A percentile compares a stretch with the other conserved stretches of the same genome.
phyloP scores from a whole-genome alignment of 169 alveolate species.

The Eimeria falciformis region DNA sequence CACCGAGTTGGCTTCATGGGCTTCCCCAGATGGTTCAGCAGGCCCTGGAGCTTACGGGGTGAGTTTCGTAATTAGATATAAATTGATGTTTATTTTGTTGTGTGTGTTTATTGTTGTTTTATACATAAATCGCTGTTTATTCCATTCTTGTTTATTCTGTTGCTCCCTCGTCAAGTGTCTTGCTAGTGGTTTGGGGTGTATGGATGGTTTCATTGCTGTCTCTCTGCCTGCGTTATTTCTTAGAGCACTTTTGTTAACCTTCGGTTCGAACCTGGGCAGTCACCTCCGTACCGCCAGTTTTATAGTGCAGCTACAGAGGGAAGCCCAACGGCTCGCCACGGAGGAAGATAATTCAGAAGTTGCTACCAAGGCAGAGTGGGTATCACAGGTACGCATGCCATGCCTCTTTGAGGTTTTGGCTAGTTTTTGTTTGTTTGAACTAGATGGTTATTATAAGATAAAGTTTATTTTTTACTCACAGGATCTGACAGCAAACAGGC shows the following conservation, averaged over 20 bases:
- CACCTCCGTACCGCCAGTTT: constrained; percentile 39
- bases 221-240: neutral
- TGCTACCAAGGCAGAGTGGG: constrained; percentile 64
- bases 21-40: constrained; percentile 70
- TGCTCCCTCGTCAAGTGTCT: neutral
- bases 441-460: neutral
- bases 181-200: neutral
- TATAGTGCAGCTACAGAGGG: constrained; percentile 58
- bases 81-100: too few species aligned
- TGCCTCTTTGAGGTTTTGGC: neutral
- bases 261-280: constrained; percentile 53
- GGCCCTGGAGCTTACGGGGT: constrained; percentile 76
- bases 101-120: too few species aligned
- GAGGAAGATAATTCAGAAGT: constrained; percentile 56
- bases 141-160: too few species aligned
- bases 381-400: constrained; percentile 36
- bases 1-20: constrained; percentile 78
- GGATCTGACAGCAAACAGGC: neutral
- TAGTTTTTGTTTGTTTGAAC: neutral
- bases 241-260: constrained; percentile 53
- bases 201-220: neutral
- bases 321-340: constrained; percentile 56
- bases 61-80: too few species aligned
- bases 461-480: neutral
- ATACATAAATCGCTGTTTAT: too few species aligned